A percentile compares a stretch with the other conserved stretches of the same genome.
phyloP scores from a whole-genome alignment of 2,329 filamentous ascomycete genomes.

The Penicillium capsulatum region DNA sequence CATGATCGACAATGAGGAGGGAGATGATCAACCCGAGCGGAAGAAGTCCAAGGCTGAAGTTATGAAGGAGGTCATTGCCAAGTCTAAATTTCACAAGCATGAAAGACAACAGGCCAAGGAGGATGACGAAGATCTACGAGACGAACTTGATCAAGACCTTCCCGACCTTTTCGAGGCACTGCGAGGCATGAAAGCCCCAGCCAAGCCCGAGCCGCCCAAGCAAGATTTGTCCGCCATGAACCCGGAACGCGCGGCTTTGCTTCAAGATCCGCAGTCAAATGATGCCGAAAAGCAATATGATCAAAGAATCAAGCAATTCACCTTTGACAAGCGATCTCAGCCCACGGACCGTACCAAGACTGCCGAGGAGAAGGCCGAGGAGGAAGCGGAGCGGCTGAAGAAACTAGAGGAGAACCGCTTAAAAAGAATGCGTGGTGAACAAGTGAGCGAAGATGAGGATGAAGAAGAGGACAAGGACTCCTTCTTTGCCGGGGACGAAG shows the following conservation, averaged over 20 bases:
- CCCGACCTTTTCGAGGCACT: constrained; percentile 71
- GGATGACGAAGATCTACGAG: constrained; percentile 82
- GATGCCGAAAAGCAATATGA: constrained; percentile 86
- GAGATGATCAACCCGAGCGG: constrained; percentile 63
- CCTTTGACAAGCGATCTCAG: constrained; percentile 76
- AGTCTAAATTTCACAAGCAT: constrained; percentile 93
- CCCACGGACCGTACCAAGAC: constrained; percentile 88
- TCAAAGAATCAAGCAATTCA: constrained; percentile 71
- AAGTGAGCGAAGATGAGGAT: constrained; percentile 59
- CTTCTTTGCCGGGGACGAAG: constrained; percentile 29
- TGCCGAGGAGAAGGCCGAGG: constrained; percentile 74
- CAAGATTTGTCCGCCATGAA: constrained; percentile 53
- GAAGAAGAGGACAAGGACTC: constrained; percentile 39
- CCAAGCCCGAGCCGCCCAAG: constrained; percentile 48
- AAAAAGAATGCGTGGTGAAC: constrained; percentile 81
- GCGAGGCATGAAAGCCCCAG: constrained; percentile 51
- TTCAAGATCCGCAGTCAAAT: constrained; percentile 58
- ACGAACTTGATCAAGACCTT: constrained; percentile 79
- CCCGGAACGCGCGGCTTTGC: constrained; percentile 58
- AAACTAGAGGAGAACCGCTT: constrained; percentile 78
- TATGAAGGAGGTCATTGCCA: constrained; percentile 96
- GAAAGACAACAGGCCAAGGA: constrained; percentile 90
- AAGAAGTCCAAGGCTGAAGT: constrained; percentile 97
- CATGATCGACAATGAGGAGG: constrained; percentile 45
- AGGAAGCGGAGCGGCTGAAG: constrained; percentile 71